Conservation (phyloP, 768 basidiomycete genomes). For the Tulasnella sp. region DNA sequence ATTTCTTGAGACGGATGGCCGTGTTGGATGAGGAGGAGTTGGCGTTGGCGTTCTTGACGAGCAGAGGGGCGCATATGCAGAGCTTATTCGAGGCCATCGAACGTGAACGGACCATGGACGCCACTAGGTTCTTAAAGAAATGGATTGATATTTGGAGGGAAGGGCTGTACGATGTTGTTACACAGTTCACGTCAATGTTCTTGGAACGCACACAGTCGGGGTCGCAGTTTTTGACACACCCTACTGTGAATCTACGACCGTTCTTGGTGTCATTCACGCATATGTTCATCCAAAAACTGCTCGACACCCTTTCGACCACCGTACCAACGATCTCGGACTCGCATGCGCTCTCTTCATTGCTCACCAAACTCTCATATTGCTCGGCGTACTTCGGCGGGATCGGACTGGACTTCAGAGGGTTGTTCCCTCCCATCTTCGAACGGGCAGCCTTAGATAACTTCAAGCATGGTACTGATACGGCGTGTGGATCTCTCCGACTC, state of each 20-base stretch:
- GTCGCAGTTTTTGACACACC: constrained; percentile 33
- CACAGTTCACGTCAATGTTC: constrained; percentile 84
- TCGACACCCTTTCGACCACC: constrained; percentile 51
- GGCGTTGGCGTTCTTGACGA: constrained; percentile 74
- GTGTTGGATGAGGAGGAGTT: constrained; percentile 58
- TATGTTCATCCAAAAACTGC: constrained; percentile 51
- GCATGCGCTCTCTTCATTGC: constrained; percentile 62
- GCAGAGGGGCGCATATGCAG: constrained; percentile 54
- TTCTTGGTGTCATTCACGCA: constrained; percentile 58
- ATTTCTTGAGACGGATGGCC: constrained; percentile 76
- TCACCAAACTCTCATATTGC: constrained; percentile 92
- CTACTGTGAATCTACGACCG: constrained; percentile 30
- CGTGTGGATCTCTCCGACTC: constrained; percentile 21
- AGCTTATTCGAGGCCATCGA: constrained; percentile 45
- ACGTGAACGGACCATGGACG: constrained; percentile 42
- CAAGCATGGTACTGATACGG: constrained; percentile 39
- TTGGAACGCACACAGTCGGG: constrained; percentile 37
- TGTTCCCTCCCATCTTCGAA: constrained; percentile 57
- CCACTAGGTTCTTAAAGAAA: constrained; percentile 67
- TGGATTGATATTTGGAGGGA: constrained; percentile 90
- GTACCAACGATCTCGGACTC: constrained; percentile 46
- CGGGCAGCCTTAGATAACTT: constrained; percentile 52
- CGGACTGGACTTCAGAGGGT: constrained; percentile 75
- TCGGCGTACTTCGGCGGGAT: constrained; percentile 84
- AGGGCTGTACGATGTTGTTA: constrained; percentile 83